Evolutionary conservation across 192 early-diverging fungal genomes (phyloP), one percentile per base, ranked within the genome.

Genomic region (Funneliformis geosporum): DNA sequence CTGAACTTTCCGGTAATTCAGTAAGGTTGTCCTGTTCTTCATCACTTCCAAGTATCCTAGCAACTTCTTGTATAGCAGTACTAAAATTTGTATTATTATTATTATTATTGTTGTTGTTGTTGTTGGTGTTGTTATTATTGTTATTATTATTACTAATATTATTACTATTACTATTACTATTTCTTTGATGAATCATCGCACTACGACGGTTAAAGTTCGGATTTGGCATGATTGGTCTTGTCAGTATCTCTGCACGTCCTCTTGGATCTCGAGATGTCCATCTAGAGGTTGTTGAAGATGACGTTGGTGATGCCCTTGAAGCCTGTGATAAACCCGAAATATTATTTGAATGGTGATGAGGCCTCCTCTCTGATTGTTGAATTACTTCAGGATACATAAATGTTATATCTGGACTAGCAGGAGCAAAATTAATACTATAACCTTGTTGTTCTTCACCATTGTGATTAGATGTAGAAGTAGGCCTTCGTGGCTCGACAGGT

Each of bases 1-100:
- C 75, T 8, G 75, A 60, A 43, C 60, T 76, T 39, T 76, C 75
- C 16, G 59, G 60, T 3, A 76, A 2, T 11, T 76, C 75, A 62
- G 64, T 76, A 10, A 8, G 5, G 28, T 8, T 46, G 27, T 64
- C 60, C 1, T 33, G 60, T 40, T 76, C 75, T 5, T 76, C 75
- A 44, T 76, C 75, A 76, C 40, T 76, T 64, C 9, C 27, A 43
- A 64, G 10, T 9, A 28, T 60, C 44, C 60, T 60, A 64, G 43
- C 5, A 43, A 33, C 6, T 23, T 76, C 74, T 44, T 60, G 59
- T 28, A 64, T 23, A 3, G 40, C 27, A 76, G 14, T 27, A 16
- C 11, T 43, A 64, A 43, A 16, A 27, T 25, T n/a, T 60, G 75
- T 18, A 62, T 38, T 18, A 23, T 76, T 33, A 39, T 18, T 16